phyloP scores from a whole-genome alignment of 2,329 filamentous ascomycete genomes.

The Epichloe scottii region DNA sequence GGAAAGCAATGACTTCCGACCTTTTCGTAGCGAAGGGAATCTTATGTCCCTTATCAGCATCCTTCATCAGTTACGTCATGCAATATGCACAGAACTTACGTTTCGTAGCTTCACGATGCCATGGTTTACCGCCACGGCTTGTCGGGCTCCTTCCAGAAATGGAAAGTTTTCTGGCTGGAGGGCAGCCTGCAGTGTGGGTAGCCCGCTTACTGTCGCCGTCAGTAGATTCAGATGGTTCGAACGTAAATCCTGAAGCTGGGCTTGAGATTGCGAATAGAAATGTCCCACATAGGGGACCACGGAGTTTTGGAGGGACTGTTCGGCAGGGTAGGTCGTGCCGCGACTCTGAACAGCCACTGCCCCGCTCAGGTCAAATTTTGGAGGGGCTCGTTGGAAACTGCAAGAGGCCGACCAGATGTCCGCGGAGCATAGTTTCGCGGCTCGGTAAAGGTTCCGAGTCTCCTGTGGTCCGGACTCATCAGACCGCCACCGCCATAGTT shows the following conservation, averaged over 20 bases:
- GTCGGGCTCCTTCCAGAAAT: slow-evolving; percentile 28
- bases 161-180: slow-evolving; percentile 31
- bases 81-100: slow-evolving; percentile 22
- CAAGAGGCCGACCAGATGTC: slow-evolving; percentile 13
- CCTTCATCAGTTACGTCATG: not conserved
- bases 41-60: slow-evolving; percentile 20
- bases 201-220: slow-evolving; percentile 18
- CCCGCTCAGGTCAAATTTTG: slow-evolving; percentile 21
- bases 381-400: slow-evolving; percentile 20
- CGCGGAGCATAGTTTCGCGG: slow-evolving; percentile 30
- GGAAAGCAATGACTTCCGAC: slow-evolving; percentile 43
- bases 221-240: slow-evolving; percentile 27
- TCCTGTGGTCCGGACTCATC: slow-evolving; percentile 6
- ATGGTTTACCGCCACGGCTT: slow-evolving; percentile 17
- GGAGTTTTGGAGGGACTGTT: not conserved
- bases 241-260: not conserved
- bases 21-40: slow-evolving; percentile 43
- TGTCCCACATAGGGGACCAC: not conserved
- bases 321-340: not conserved
- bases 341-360: not conserved
- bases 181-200: slow-evolving; percentile 23
- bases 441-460: slow-evolving; percentile 20
- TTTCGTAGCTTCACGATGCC: slow-evolving; percentile 40
- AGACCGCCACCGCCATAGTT: slow-evolving; percentile 1
- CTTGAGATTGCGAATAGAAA: not conserved